Percentiles rank a stretch among this genome's conserved stretches.
Evolutionary conservation across 352 stramenopile species (phyloP).

Genomic region (Globisporangium cederbergense): DNA sequence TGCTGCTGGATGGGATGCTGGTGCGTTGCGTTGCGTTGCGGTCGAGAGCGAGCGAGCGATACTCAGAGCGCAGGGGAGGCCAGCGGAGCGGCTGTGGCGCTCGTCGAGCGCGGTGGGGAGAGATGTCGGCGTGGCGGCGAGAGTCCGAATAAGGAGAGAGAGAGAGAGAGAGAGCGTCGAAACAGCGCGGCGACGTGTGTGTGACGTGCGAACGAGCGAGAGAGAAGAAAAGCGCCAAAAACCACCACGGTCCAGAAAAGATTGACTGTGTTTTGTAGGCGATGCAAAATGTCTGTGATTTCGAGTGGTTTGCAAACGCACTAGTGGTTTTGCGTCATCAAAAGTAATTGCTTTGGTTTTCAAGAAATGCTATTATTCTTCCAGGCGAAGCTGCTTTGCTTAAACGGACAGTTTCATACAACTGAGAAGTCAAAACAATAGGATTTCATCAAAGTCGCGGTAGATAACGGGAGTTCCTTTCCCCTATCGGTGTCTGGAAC

Average conservation of each 20-base stretch:
- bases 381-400: no score
- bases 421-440: no score
- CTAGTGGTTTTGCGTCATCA: no score
- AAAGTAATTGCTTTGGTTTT: no score
- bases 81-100: background rate
- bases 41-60: background rate
- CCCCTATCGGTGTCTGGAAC: no score
- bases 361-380: no score
- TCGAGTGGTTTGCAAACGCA: no score
- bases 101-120: background rate
- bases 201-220: background rate
- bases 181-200: background rate
- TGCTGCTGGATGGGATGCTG: background rate
- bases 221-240: background rate
- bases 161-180: background rate
- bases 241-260: background rate
- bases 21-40: background rate
- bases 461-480: no score
- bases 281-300: no score
- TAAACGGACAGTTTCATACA: no score
- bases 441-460: no score
- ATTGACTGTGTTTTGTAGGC: no score
- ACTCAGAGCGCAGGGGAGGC: background rate
- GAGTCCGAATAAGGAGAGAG: constrained; percentile 11
- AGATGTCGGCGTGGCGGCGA: constrained; percentile 12